These are phyloP conservation scores for Lepraria neglecta DNA, from an alignment of 495 filamentous ascomycete species.

Conservation along the genomic window DNA sequence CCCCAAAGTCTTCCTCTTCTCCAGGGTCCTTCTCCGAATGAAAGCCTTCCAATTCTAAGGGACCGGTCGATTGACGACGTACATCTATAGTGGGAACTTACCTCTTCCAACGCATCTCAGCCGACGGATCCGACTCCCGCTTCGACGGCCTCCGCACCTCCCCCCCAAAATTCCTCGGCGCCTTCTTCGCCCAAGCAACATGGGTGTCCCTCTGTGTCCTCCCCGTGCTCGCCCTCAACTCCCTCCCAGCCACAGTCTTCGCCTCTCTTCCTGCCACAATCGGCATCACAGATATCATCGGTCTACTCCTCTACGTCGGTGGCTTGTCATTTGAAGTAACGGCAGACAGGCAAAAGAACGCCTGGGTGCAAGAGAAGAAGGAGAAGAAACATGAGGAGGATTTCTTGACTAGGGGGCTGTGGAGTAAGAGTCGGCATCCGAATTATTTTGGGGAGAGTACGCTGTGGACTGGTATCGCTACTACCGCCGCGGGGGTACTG, in stretches of 20 bases:
- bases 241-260: constrained; percentile 45
- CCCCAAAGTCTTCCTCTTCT: neutral
- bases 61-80: neutral
- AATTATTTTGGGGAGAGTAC: constrained; percentile 64
- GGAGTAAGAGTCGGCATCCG: constrained; percentile 54
- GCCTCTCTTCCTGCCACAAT: constrained; percentile 37
- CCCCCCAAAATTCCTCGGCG: constrained; percentile 46
- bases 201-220: constrained; percentile 58
- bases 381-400: constrained; percentile 56
- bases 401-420: constrained; percentile 54
- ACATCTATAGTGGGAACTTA: constrained; percentile 48
- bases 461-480: constrained; percentile 58
- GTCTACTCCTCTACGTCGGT: constrained; percentile 46
- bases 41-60: neutral
- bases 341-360: constrained; percentile 54
- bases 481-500: constrained; percentile 45
- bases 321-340: constrained; percentile 54
- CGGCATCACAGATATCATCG: constrained; percentile 45
- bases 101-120: constrained; percentile 50
- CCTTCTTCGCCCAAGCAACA: constrained; percentile 53
- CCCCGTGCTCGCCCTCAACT: constrained; percentile 54
- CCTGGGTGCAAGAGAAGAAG: constrained; percentile 50
- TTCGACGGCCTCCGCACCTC: constrained; percentile 54
- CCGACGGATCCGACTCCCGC: constrained; percentile 50
- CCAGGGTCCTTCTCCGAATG: constrained; percentile 1